These are phyloP conservation scores for Tetrahymena thermophila DNA, from an alignment of 73 alveolate genomes.

Conservation along the genomic window DNA sequence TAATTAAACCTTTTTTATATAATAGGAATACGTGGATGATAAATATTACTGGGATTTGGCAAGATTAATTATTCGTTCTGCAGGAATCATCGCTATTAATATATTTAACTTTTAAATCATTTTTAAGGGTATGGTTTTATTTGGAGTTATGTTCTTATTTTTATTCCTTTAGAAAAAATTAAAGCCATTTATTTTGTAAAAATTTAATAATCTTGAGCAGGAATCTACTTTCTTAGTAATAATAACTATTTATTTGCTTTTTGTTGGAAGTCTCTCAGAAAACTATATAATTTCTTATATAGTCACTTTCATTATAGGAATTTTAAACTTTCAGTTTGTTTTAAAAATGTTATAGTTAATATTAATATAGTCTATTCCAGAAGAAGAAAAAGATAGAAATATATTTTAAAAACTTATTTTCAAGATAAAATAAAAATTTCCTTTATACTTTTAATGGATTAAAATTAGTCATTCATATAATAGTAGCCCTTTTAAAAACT, in stretches of 20 bases:
- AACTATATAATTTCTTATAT: neutral
- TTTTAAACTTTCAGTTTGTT: neutral
- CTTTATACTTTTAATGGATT: neutral
- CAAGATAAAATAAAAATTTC: neutral
- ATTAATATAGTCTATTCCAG: neutral
- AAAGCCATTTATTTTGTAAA: neutral
- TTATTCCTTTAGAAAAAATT: neutral
- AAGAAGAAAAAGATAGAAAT: neutral
- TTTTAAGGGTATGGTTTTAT: neutral
- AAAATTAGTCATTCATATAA: neutral
- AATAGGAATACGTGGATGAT: neutral
- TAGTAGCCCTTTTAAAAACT: neutral
- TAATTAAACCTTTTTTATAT: neutral
- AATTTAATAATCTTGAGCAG: neutral
- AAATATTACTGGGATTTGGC: neutral
- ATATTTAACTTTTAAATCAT: neutral
- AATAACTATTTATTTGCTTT: neutral
- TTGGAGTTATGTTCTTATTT: neutral
- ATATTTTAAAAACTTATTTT: neutral
- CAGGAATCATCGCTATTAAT: neutral
- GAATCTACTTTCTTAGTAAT: neutral
- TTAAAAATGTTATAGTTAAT: neutral
- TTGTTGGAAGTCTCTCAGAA: neutral
- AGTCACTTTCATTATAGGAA: neutral
- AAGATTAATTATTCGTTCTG: neutral